These are phyloP conservation scores for Cercospora brassicicola DNA, from an alignment of 2,329 filamentous ascomycete species.

Conservation along the genomic window DNA sequence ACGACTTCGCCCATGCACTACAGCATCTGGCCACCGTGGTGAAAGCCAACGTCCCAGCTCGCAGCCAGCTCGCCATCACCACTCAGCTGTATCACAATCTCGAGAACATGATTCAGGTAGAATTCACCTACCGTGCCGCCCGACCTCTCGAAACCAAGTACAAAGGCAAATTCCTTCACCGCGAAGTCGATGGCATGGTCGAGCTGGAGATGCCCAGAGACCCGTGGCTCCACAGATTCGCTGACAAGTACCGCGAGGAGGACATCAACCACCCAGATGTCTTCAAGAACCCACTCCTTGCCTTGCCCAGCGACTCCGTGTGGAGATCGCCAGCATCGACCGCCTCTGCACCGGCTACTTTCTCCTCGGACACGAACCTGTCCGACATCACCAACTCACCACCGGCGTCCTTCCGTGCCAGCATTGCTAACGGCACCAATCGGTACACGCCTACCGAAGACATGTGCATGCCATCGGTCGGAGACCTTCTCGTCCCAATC, in stretches of 20 bases:
- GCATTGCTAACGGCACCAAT: neutral
- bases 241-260: neutral
- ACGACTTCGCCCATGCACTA: neutral
- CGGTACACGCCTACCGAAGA: neutral
- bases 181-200: conserved; percentile 4
- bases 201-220: neutral
- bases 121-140: neutral
- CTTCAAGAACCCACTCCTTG: neutral
- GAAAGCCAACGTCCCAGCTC: neutral
- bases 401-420: neutral
- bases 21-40: neutral
- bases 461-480: neutral
- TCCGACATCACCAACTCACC: neutral
- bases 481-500: conserved; percentile 3
- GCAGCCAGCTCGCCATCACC: neutral
- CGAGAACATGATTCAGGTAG: neutral
- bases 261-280: neutral
- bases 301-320: neutral
- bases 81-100: neutral
- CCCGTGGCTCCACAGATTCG: neutral
- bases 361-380: neutral
- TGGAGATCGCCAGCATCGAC: neutral
- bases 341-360: neutral
- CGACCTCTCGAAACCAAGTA: neutral
- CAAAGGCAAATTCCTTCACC: neutral